These are phyloP conservation scores for Akanthomyces lecanii DNA, from an alignment of 2,329 filamentous ascomycete species.

Conservation along the genomic window DNA sequence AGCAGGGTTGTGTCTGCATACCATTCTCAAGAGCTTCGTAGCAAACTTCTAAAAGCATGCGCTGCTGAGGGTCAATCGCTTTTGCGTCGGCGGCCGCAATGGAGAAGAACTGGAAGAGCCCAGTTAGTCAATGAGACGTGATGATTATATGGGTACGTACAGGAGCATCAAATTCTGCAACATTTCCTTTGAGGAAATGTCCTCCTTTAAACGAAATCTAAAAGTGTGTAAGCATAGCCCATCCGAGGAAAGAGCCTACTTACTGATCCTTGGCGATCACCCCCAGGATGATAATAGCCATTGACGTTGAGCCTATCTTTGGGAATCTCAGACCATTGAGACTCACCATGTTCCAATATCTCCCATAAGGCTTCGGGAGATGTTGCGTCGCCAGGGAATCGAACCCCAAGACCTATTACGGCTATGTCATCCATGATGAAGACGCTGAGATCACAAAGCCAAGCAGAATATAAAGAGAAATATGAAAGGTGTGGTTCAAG, in stretches of 20 bases:
- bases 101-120: slow-evolving; percentile 43
- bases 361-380: slow-evolving; percentile 45
- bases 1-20: slow-evolving; percentile 20
- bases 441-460: neutral
- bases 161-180: slow-evolving; percentile 45
- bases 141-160: slow-evolving; percentile 30
- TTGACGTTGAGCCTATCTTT: slow-evolving; percentile 46
- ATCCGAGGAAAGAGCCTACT: slow-evolving; percentile 20
- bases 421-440: slow-evolving; percentile 42
- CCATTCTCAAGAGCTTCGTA: slow-evolving; percentile 50
- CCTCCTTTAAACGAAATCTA: slow-evolving; percentile 46
- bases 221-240: slow-evolving; percentile 4
- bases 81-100: slow-evolving; percentile 46
- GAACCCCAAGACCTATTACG: slow-evolving; percentile 47
- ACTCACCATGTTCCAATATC: slow-evolving; percentile 40
- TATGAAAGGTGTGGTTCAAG: neutral
- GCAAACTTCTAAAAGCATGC: slow-evolving; percentile 47
- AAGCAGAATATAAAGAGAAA: neutral
- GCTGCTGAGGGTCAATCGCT: slow-evolving; percentile 51
- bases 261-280: slow-evolving; percentile 45
- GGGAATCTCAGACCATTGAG: slow-evolving; percentile 48
- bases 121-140: neutral
- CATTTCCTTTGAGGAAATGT: slow-evolving; percentile 46
- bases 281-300: slow-evolving; percentile 51
- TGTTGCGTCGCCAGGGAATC: slow-evolving; percentile 47